Base-by-base conservation (phyloP, 2,329 filamentous ascomycete species). In the Xylaria sp. region DNA sequence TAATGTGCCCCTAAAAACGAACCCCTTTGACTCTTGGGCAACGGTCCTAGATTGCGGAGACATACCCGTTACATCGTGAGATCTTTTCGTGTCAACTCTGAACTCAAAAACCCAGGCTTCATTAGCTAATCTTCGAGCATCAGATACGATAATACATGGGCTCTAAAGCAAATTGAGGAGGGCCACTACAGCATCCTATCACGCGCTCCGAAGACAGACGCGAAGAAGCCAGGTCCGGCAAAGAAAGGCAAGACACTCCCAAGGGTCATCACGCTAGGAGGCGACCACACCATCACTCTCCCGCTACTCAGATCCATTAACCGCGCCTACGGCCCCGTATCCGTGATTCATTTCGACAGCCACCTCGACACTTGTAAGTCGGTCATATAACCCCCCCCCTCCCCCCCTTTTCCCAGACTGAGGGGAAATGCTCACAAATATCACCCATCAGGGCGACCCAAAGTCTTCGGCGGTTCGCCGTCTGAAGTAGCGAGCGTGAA, bases 381-480 rank as follows among this genome's bases (percentile, higher is more conserved):
- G n/a, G n/a, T n/a, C n/a, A n/a, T n/a, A n/a, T n/a, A n/a, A n/a
- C n/a, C n/a, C n/a, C 17, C 22, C 80, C 0, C 78, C 15, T 82
- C n/a, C 80, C 79, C 25, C 39, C 44, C 17, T 10, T 20, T 17
- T n/a, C n/a, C n/a, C 39, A 25, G 3, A 27, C 17, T 11, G 11
- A 31, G 1, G 20, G n/a, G 44, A 20, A 57, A n/a, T n/a, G n/a
- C n/a, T n/a, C n/a, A 31, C 25, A 15, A 31, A 60, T 10, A 45
- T 25, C n/a, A 7, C n/a, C n/a, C 86, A 69, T 85, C 85, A 74
- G 92, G 92, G 92, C 88, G 87, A 65, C 93, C 93, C 49, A 95
- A 95, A 77, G 93, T 96, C 29, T 96, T 96, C 73, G 93, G 93
- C 60, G 93, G 92, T 33, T 89, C 91, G 0, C 92, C 93, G 0